These are phyloP conservation scores for Torrubiella hemipterigena DNA, from an alignment of 2,329 filamentous ascomycete species.

Conservation along the genomic window DNA sequence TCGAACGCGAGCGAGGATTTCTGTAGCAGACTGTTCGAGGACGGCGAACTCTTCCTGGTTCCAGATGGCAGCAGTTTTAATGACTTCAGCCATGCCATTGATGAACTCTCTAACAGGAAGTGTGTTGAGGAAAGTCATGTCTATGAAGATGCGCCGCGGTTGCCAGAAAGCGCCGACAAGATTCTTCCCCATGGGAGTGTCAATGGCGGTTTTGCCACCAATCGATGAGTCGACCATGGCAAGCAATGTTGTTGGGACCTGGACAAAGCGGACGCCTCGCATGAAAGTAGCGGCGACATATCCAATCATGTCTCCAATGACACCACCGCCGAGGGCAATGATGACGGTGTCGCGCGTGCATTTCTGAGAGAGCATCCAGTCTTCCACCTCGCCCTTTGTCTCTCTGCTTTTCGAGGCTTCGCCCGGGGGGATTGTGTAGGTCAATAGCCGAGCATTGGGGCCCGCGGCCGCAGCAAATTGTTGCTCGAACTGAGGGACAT, in stretches of 20 bases:
- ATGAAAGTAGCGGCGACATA: conserved; percentile 98
- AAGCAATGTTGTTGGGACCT: conserved; percentile 88
- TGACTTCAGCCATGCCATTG: conserved; percentile 97
- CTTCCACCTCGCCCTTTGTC: conserved; percentile 91
- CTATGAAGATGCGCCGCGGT: conserved; percentile 85
- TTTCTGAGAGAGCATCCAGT: conserved; percentile 88
- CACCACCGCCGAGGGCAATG: conserved; percentile 86
- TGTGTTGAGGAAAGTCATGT: conserved; percentile 82
- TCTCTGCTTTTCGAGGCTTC: conserved; percentile 88
- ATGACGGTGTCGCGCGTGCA: conserved; percentile 93
- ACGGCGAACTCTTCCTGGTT: conserved; percentile 75
- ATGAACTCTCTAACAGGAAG: conserved; percentile 86
- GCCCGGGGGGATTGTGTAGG: conserved; percentile 78
- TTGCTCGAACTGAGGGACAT: conserved; percentile 62
- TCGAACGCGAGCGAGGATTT: conserved; percentile 46
- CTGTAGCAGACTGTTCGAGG: conserved; percentile 69
- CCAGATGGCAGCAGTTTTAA: conserved; percentile 97
- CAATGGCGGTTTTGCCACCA: conserved; percentile 95
- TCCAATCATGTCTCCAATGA: conserved; percentile 96
- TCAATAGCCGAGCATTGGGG: conserved; percentile 55
- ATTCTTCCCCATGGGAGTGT: conserved; percentile 93
- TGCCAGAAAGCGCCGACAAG: conserved; percentile 95
- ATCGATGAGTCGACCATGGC: conserved; percentile 99
- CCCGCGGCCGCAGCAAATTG: conserved; percentile 18
- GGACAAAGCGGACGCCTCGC: conserved; percentile 90